These are phyloP conservation scores for Calonectria pteridis DNA, from an alignment of 2,329 filamentous ascomycete species.

Conservation along the genomic window DNA sequence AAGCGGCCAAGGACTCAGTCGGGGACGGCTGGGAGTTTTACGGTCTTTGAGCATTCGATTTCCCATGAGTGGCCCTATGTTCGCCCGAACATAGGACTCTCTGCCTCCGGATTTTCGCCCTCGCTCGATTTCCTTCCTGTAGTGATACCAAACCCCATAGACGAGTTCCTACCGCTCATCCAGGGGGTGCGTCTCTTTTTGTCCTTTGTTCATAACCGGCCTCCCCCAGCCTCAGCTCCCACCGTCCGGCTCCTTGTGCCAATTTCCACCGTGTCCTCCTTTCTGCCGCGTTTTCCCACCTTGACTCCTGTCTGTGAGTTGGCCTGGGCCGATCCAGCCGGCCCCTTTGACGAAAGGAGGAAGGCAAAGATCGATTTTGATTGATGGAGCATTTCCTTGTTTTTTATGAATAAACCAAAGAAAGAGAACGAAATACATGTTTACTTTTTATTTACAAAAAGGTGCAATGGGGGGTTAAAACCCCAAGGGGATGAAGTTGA, in stretches of 20 bases:
- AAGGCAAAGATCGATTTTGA: slow-evolving; percentile 10
- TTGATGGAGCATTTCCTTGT: slow-evolving; percentile 19
- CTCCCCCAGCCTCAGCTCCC: slow-evolving; percentile 10
- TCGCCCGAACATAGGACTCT: slow-evolving; percentile 1
- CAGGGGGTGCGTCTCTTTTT: slow-evolving; percentile 35
- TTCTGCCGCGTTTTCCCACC: background rate
- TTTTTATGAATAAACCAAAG: slow-evolving; percentile 30
- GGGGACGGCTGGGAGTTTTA: slow-evolving; percentile 76
- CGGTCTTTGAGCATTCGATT: slow-evolving; percentile 59
- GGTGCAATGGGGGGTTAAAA: slow-evolving; percentile 1
- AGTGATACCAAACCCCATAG: slow-evolving; percentile 49
- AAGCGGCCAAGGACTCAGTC: slow-evolving; percentile 42
- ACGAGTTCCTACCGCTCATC: slow-evolving; percentile 38
- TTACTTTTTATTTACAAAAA: slow-evolving; percentile 18
- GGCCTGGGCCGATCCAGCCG: slow-evolving; percentile 16
- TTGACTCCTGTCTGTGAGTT: background rate
- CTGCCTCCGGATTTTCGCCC: slow-evolving; percentile 22
- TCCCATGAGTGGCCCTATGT: slow-evolving; percentile 2
- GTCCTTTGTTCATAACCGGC: slow-evolving; percentile 10
- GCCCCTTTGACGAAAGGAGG: slow-evolving; percentile 10
- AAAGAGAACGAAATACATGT: slow-evolving; percentile 29
- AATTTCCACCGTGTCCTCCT: background rate
- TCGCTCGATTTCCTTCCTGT: slow-evolving; percentile 46
- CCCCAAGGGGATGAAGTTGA: background rate
- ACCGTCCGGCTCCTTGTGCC: slow-evolving; percentile 10